Percentiles rank a stretch among this genome's conserved stretches.
Evolutionary conservation across 2,329 filamentous ascomycete genomes (phyloP).

Genomic region (Trichoderma afroharzianum): DNA sequence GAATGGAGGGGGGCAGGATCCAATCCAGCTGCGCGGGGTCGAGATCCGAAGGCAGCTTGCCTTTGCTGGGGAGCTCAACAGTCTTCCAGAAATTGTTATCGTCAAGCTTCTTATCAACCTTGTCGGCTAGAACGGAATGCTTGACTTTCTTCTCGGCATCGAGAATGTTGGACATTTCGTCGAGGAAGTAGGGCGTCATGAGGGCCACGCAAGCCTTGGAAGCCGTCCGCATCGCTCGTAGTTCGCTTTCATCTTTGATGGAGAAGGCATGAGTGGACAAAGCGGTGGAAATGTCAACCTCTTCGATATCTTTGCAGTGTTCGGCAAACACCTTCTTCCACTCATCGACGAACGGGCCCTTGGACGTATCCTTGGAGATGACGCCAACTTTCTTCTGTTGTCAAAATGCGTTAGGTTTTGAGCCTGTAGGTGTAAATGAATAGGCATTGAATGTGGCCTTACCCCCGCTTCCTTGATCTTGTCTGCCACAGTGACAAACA

Average conservation of each 20-base stretch:
- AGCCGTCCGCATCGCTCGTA: slow-evolving; percentile 89
- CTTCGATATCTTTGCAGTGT: slow-evolving; percentile 79
- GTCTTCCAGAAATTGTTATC: slow-evolving; percentile 91
- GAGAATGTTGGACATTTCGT: slow-evolving; percentile 94
- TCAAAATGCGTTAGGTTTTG: slow-evolving; percentile 15
- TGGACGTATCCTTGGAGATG: slow-evolving; percentile 75
- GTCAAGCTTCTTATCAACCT: slow-evolving; percentile 87
- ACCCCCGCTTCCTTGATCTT: slow-evolving; percentile 84
- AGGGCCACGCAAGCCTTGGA: slow-evolving; percentile 91
- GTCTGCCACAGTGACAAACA: slow-evolving; percentile 79
- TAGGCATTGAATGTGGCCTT: slow-evolving; percentile 37
- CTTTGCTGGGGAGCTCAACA: slow-evolving; percentile 63
- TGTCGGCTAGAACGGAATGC: slow-evolving; percentile 79
- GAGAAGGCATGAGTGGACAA: slow-evolving; percentile 82
- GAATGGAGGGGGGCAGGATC: slow-evolving; percentile 84
- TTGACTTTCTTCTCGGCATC: slow-evolving; percentile 97
- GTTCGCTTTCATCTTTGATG: slow-evolving; percentile 90
- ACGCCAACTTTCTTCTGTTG: slow-evolving; percentile 82
- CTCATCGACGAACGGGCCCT: slow-evolving; percentile 89
- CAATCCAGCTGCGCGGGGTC: slow-evolving; percentile 89
- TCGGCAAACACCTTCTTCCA: slow-evolving; percentile 84
- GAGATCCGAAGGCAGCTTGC: slow-evolving; percentile 81
- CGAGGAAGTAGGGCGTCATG: slow-evolving; percentile 95
- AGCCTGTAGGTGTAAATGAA: not conserved
- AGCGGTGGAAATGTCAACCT: slow-evolving; percentile 79